Base-by-base conservation (phyloP, 2,329 filamentous ascomycete species). In the Rachicladosporium sp. region DNA sequence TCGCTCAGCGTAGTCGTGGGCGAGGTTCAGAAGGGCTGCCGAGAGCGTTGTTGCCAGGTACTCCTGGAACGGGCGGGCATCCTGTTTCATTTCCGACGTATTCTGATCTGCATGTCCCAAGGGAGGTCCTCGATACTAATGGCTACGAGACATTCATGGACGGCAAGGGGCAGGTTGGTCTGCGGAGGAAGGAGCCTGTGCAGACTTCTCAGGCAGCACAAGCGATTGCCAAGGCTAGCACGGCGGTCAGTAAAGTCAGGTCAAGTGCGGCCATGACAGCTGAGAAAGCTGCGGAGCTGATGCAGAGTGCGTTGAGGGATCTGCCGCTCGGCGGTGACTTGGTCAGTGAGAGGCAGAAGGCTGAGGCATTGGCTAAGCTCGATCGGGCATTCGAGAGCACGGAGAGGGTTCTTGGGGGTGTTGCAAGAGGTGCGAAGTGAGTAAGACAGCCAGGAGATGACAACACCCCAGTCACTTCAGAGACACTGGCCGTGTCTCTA, bases 101-200 rank as follows among this genome's bases (percentile, higher is more conserved):
- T 11, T 44, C 46, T 23, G 49, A 47, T 13, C 23, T 27, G 23
- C 23, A 27, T 27, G 65, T 69, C 0, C 66, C 66, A 2, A 57
- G 62, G 30, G 67, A 70, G 44, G 65, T 70, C 1, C 58, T 69
- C 6, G 66, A 68, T 38, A 62, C 65, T 35, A 63, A 67, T 43
- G 65, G 64, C 3, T 69, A 69, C 42, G 67, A 70, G 49, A 69
- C 66, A 1, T 69, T 68, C 43, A 66, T 68, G 63, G 67, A 70
- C 35, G 52, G 50, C 27, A 64, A 65, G 43, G 67, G 66, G 4
- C 65, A 68, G 42, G 65, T 69, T n/a, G 62, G 66, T 40, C 48
- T 70, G 29, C 46, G 66, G 4, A 59, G 66, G 33, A 62, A 67
- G 39, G 65, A 53, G 31, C 34, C 38, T 3, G n/a, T 19, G 36